Evolutionary conservation across 805 yeast genomes (phyloP).

Genomic region (Helenozyma rhizophorensis): DNA sequence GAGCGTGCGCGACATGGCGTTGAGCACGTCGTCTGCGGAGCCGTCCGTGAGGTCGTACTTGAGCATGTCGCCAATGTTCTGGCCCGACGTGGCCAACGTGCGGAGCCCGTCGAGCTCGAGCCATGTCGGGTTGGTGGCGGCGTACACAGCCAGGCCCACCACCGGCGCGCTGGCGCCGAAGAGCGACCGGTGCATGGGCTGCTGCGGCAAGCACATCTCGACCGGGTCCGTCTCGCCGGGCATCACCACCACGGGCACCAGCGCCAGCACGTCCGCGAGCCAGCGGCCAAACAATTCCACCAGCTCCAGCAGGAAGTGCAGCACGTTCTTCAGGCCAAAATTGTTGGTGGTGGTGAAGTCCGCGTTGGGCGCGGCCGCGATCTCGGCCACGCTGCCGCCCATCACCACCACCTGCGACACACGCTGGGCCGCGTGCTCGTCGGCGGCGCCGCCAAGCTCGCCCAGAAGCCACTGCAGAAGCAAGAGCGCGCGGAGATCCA

Average conservation of each 20-base stretch:
- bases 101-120: slow-evolving; percentile 50
- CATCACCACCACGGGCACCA: slow-evolving; percentile 70
- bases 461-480: slow-evolving; percentile 72
- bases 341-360: slow-evolving; percentile 36
- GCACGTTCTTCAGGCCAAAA: slow-evolving; percentile 49
- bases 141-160: slow-evolving; percentile 14
- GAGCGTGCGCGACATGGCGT: slow-evolving; percentile 58
- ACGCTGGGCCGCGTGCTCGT: slow-evolving; percentile 19
- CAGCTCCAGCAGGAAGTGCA: slow-evolving; percentile 47
- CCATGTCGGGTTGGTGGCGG: slow-evolving; percentile 67
- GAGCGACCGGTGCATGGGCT: slow-evolving; percentile 76
- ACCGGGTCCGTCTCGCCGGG: slow-evolving; percentile 88
- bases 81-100: slow-evolving; percentile 77
- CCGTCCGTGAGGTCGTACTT: slow-evolving; percentile 45
- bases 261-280: slow-evolving; percentile 49
- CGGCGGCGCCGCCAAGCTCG: slow-evolving; percentile 44
- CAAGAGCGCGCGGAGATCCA: slow-evolving; percentile 47
- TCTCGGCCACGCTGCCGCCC: slow-evolving; percentile 59
- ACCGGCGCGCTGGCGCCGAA: slow-evolving; percentile 47
- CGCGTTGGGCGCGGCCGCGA: slow-evolving; percentile 18
- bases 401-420: slow-evolving; percentile 58
- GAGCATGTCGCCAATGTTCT: slow-evolving; percentile 71
- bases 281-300: slow-evolving; percentile 56
- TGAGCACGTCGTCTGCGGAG: slow-evolving; percentile 5
- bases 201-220: slow-evolving; percentile 84